Evolutionary conservation across 1,284 basidiomycete species (phyloP).

Genomic region (Volvariella volvacea): DNA sequence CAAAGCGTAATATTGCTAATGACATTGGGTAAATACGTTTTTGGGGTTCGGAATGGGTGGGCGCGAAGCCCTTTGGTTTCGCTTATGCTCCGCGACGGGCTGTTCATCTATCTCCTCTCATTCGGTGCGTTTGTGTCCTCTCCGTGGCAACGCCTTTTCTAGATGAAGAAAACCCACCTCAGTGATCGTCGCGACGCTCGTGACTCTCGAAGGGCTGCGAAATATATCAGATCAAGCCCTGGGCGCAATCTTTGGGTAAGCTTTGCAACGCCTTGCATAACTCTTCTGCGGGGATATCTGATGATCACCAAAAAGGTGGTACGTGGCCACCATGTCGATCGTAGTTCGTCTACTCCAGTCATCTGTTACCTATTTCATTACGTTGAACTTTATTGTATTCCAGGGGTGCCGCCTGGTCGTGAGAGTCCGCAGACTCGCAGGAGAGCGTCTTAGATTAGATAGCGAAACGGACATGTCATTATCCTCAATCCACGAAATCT

Average conservation of each 20-base stretch:
- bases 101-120: background rate
- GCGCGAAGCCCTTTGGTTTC: background rate
- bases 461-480: no score
- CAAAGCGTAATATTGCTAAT: background rate
- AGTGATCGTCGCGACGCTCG: background rate
- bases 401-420: no score
- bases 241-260: background rate
- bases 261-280: background rate
- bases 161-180: background rate
- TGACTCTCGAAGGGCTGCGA: background rate
- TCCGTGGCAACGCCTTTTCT: background rate
- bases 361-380: no score
- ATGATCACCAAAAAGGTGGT: background rate
- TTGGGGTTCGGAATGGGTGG: background rate
- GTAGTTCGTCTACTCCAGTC: background rate
- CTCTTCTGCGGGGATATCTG: background rate
- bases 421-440: no score
- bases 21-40: background rate
- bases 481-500: no score
- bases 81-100: background rate
- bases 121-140: background rate
- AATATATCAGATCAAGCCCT: background rate
- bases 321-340: background rate
- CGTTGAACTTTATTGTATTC: no score
- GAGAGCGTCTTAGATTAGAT: no score